phyloP scores from a whole-genome alignment of 2,329 filamentous ascomycete species.

The Pezicula neosporulosa region DNA sequence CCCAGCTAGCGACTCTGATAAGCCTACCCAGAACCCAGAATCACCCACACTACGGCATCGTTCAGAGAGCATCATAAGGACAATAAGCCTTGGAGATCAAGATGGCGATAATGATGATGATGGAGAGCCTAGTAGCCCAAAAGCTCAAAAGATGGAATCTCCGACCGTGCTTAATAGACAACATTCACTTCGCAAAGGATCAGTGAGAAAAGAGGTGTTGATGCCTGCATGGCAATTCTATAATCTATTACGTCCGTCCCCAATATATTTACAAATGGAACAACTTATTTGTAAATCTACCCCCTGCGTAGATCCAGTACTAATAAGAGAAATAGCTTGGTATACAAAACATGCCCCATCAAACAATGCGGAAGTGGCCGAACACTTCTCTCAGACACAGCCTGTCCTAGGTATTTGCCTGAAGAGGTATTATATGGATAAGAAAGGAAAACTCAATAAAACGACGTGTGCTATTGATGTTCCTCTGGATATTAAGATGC shows the following conservation, averaged over 20 bases:
- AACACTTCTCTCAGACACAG: conserved; percentile 76
- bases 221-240: conserved; percentile 99
- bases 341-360: conserved; percentile 66
- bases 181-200: conserved; percentile 26
- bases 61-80: conserved; percentile 54
- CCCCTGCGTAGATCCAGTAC: conserved; percentile 15
- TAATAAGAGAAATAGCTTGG: conserved; percentile 63
- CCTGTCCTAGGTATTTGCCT: conserved; percentile 91
- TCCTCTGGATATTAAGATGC: conserved; percentile 76
- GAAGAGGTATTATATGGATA: conserved; percentile 80
- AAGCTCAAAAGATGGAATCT: conserved; percentile 34
- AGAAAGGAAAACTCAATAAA: conserved; percentile 64
- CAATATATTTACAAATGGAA: conserved; percentile 16
- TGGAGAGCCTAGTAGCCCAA: conserved; percentile 17
- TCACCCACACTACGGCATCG: conserved; percentile 16
- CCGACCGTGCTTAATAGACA: conserved; percentile 31
- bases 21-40: conserved; percentile 17
- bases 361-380: conserved; percentile 77
- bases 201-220: conserved; percentile 72
- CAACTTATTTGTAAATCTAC: conserved; percentile 14
- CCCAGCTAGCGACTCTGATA: conserved; percentile 1
- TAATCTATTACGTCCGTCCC: conserved; percentile 74
- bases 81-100: conserved; percentile 50
- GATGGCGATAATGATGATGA: conserved; percentile 6
- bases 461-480: conserved; percentile 88